phyloP scores from a whole-genome alignment of 2,329 filamentous ascomycete genomes.

The Aspergillus melleus region DNA sequence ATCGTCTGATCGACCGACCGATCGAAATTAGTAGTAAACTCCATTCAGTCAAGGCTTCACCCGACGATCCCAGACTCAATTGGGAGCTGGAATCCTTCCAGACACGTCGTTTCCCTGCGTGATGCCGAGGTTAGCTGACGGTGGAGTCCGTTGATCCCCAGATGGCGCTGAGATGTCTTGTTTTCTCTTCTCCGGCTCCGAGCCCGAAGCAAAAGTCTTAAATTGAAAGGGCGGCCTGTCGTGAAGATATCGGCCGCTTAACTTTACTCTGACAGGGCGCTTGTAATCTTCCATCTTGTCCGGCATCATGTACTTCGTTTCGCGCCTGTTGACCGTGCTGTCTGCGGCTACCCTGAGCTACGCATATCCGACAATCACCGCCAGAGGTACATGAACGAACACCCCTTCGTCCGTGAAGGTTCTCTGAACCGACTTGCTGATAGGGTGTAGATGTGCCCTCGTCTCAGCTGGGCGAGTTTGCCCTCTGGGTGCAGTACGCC shows the following conservation, averaged over 20 bases:
- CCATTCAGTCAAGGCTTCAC: not conserved
- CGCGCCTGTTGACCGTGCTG: not conserved
- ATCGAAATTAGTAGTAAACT: not conserved
- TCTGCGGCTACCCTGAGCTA: not conserved
- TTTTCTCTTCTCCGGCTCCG: not conserved
- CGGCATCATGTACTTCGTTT: not conserved
- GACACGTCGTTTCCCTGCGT: not conserved
- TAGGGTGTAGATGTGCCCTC: not conserved
- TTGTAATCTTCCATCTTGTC: not conserved
- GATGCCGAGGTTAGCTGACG: not conserved
- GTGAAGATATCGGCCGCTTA: not conserved
- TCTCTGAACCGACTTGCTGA: not conserved
- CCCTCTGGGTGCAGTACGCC: conserved; percentile 52
- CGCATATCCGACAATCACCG: not conserved
- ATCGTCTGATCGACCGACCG: too few relatives aligned
- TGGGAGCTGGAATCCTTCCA: not conserved
- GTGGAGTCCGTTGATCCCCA: not conserved
- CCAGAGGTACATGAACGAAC: not conserved
- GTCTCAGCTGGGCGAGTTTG: conserved; percentile 24
- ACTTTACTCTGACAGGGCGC: not conserved
- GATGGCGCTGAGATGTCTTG: not conserved
- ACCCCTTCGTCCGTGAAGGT: not conserved
- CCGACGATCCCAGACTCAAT: not conserved
- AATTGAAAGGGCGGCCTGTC: not conserved
- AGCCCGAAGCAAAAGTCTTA: not conserved